A percentile compares a stretch with the other conserved stretches of the same genome.
Evolutionary conservation across 192 early-diverging fungal species (phyloP).

Genomic region (Coemansia sp.): DNA sequence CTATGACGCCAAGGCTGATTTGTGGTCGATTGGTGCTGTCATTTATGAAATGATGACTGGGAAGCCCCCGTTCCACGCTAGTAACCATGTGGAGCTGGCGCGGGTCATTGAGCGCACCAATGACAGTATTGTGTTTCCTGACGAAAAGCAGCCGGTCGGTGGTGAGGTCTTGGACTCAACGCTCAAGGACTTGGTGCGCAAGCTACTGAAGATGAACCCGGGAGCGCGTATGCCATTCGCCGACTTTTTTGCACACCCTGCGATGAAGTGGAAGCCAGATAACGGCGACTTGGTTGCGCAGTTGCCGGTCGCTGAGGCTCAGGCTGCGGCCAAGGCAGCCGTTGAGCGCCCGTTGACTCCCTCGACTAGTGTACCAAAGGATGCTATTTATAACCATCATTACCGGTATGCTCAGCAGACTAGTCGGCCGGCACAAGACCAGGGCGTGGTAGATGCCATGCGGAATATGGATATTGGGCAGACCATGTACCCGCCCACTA

Average conservation of each 20-base stretch:
- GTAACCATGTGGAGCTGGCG: constrained; percentile 92
- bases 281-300: constrained; percentile 8
- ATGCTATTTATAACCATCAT: constrained; percentile 28
- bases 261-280: constrained; percentile 40
- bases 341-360: neutral
- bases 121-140: constrained; percentile 88
- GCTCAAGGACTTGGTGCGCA: constrained; percentile 67
- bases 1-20: constrained; percentile 93
- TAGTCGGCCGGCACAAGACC: constrained; percentile 1
- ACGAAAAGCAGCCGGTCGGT: constrained; percentile 42
- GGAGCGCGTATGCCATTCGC: constrained; percentile 90
- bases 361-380: neutral
- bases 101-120: constrained; percentile 86
- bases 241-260: constrained; percentile 89
- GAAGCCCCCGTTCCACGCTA: constrained; percentile 88
- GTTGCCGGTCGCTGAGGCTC: neutral
- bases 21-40: constrained; percentile 97
- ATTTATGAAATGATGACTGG: constrained; percentile 94
- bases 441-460: constrained; percentile 12
- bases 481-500: neutral
- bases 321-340: neutral
- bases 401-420: constrained; percentile 14
- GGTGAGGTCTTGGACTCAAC: constrained; percentile 24
- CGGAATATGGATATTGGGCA: constrained; percentile 14
- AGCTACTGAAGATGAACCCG: constrained; percentile 85